Evolutionary conservation across 192 early-diverging fungal genomes (phyloP).

Genomic region (Gigaspora rosea): DNA sequence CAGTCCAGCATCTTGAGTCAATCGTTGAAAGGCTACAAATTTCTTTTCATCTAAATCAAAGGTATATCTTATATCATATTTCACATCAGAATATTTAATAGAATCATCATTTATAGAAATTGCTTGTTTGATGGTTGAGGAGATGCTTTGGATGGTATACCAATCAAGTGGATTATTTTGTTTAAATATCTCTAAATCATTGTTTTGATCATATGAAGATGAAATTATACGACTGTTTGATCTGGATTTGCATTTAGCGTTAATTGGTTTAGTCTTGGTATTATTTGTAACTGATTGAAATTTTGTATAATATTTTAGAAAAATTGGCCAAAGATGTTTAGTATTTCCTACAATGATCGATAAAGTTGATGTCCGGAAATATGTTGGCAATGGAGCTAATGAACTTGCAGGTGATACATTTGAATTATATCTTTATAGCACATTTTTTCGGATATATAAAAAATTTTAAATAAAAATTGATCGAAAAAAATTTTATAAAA

Average conservation of each 20-base stretch:
- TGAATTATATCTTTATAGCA: not conserved
- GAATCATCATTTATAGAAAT: not conserved
- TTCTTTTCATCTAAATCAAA: constrained; percentile 11
- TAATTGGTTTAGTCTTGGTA: not conserved
- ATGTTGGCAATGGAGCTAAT: constrained; percentile 3
- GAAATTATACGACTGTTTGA: not conserved
- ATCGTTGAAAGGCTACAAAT: constrained; percentile 11
- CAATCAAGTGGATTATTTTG: not conserved
- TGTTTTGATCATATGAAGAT: not conserved
- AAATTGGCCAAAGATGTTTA: constrained; percentile 11
- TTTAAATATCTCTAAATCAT: not conserved
- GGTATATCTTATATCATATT: constrained; percentile 14
- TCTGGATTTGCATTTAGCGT: not conserved
- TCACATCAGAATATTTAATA: not conserved
- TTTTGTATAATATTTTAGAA: not conserved
- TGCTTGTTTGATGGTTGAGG: not conserved
- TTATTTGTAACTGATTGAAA: not conserved
- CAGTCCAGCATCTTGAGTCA: not conserved
- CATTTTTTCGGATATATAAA: not conserved
- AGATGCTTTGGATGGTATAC: not conserved
- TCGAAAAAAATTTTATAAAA: not conserved
- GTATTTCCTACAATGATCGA: constrained; percentile 12
- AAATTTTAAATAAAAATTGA: not conserved
- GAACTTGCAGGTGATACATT: not conserved
- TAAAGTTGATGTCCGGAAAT: not conserved